These are phyloP conservation scores for Cercospora beticola DNA, from an alignment of 2,329 filamentous ascomycete species.

Conservation along the genomic window DNA sequence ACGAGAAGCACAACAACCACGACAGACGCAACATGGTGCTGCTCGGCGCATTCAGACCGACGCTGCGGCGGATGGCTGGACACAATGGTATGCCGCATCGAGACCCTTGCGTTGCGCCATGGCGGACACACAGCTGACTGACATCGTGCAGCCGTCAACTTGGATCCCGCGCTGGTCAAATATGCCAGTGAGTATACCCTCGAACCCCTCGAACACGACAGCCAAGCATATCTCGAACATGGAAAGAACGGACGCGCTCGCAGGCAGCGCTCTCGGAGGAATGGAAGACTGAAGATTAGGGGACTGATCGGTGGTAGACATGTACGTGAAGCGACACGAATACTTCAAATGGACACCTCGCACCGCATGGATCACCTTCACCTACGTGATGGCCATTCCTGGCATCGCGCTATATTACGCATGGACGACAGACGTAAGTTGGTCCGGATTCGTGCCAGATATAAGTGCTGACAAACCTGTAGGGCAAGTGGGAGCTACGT, in stretches of 20 bases:
- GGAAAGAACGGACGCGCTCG: not conserved
- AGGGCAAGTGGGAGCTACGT: slow-evolving; percentile 85
- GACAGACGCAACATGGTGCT: slow-evolving; percentile 13
- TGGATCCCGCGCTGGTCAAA: slow-evolving; percentile 58
- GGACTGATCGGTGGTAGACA: slow-evolving; percentile 56
- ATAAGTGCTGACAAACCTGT: slow-evolving; percentile 19
- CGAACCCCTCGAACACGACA: not conserved
- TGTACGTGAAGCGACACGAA: slow-evolving; percentile 81
- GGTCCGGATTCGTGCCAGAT: not conserved
- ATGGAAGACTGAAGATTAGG: slow-evolving; percentile 2
- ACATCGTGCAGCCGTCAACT: slow-evolving; percentile 45
- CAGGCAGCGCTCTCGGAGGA: not conserved
- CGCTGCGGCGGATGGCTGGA: slow-evolving; percentile 37
- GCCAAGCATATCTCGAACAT: too few relatives aligned
- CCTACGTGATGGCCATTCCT: slow-evolving; percentile 74
- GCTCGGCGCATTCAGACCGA: slow-evolving; percentile 12
- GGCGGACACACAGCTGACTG: slow-evolving; percentile 22
- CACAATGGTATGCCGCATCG: slow-evolving; percentile 37
- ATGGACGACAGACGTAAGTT: slow-evolving; percentile 82
- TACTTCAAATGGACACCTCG: slow-evolving; percentile 92
- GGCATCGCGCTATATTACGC: slow-evolving; percentile 67
- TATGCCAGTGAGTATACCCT: slow-evolving; percentile 51
- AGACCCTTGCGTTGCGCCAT: not conserved
- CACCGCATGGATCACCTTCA: slow-evolving; percentile 75
- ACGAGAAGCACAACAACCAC: slow-evolving; percentile 5